Evolutionary conservation across 169 alveolate genomes (phyloP).

Genomic region (Plasmodium yoelii): DNA sequence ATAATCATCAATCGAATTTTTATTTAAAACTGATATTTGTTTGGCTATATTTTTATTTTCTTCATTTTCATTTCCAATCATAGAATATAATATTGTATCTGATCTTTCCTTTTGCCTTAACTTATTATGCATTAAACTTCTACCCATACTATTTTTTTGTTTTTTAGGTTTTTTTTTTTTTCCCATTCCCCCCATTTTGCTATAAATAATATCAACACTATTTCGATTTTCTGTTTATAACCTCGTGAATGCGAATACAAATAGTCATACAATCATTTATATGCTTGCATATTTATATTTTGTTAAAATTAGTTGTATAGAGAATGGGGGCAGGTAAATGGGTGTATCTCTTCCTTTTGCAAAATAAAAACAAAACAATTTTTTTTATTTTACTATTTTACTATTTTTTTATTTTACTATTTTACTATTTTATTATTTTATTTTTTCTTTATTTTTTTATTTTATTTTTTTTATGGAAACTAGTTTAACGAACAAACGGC

Average conservation of each 20-base stretch:
- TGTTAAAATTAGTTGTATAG: no score
- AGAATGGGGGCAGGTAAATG: no score
- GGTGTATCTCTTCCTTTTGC: no score
- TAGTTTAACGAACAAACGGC: no score
- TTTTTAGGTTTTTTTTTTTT: slow-evolving; percentile 25
- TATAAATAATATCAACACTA: background rate
- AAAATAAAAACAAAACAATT: no score
- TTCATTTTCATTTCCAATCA: slow-evolving; percentile 33
- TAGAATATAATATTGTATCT: slow-evolving; percentile 40
- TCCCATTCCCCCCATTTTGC: slow-evolving; percentile 13
- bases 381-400: no score
- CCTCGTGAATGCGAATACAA: background rate
- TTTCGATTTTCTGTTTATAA: no score
- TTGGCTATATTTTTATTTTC: slow-evolving; percentile 4
- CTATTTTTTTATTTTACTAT: no score
- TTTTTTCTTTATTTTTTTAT: no score
- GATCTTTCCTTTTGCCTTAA: slow-evolving; percentile 47
- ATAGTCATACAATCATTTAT: background rate
- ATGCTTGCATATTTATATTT: background rate
- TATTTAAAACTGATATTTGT: slow-evolving; percentile 40
- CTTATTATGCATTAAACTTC: slow-evolving; percentile 63
- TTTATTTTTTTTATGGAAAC: no score
- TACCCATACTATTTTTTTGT: slow-evolving; percentile 44
- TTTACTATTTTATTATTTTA: no score
- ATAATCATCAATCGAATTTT: slow-evolving; percentile 43